phyloP scores from a whole-genome alignment of 2,329 filamentous ascomycete genomes.

The Fusarium sp. region DNA sequence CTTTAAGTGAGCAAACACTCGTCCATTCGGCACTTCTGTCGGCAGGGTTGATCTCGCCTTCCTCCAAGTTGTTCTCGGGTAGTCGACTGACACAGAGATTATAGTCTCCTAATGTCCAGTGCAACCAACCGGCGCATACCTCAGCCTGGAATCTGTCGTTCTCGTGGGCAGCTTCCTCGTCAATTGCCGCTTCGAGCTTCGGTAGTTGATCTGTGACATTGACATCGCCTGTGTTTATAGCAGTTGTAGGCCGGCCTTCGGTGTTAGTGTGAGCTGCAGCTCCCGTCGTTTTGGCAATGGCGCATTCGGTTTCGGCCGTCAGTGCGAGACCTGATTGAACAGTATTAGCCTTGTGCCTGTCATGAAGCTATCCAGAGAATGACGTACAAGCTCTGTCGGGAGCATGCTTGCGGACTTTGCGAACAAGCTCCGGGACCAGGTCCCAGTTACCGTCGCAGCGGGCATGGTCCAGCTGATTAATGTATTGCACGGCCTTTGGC shows the following conservation, averaged over 20 bases:
- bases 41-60: constrained; percentile 62
- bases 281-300: constrained; percentile 65
- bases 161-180: constrained; percentile 61
- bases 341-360: constrained; percentile 16
- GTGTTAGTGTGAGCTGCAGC: constrained; percentile 32
- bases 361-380: constrained; percentile 1
- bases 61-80: constrained; percentile 67
- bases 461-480: constrained; percentile 83
- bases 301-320: constrained; percentile 75
- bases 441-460: constrained; percentile 90
- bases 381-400: constrained; percentile 82
- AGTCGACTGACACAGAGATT: constrained; percentile 64
- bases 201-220: constrained; percentile 58
- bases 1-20: constrained; percentile 82
- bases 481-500: constrained; percentile 84
- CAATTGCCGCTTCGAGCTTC: constrained; percentile 65
- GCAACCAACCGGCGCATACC: constrained; percentile 85
- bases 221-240: constrained; percentile 54
- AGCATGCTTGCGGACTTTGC: constrained; percentile 95
- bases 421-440: constrained; percentile 85
- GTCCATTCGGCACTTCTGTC: constrained; percentile 77
- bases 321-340: constrained; percentile 68
- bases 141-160: constrained; percentile 80
- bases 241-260: constrained; percentile 53
- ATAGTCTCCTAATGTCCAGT: constrained; percentile 80